phyloP scores from a whole-genome alignment of 148 eudicot genomes.

The Persicaria maculosa region DNA sequence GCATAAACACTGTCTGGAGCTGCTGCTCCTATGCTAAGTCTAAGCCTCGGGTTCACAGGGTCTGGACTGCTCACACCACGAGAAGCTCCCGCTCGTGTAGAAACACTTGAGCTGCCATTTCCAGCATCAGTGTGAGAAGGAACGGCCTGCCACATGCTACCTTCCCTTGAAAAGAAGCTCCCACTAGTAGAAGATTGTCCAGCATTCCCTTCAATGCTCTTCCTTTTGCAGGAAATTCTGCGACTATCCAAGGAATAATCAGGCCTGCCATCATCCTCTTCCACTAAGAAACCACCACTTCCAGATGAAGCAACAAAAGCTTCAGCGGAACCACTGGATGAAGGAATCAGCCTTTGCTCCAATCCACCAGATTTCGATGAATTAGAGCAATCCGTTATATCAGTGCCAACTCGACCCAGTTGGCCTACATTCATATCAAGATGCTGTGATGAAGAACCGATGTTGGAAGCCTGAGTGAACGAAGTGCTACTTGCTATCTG shows the following conservation, averaged over 20 bases:
- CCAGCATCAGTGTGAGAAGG: constrained; percentile 28
- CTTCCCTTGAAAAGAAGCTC: constrained; percentile 35
- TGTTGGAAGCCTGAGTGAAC: constrained; percentile 29
- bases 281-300: constrained; percentile 35
- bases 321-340: constrained; percentile 36
- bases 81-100: constrained; percentile 29
- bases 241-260: constrained; percentile 50
- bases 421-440: constrained; percentile 34
- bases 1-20: constrained; percentile 32
- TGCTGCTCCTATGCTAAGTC: constrained; percentile 39
- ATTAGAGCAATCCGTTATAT: constrained; percentile 29
- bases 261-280: constrained; percentile 49
- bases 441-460: constrained; percentile 30
- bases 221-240: constrained; percentile 70
- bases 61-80: constrained; percentile 21
- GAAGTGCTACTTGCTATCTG: constrained; percentile 23
- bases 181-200: constrained; percentile 78
- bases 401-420: constrained; percentile 29
- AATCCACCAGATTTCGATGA: constrained; percentile 27
- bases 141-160: constrained; percentile 39
- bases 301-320: constrained; percentile 45
- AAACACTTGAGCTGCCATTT: constrained; percentile 21
- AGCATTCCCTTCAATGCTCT: constrained; percentile 51
- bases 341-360: constrained; percentile 25
- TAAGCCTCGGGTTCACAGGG: constrained; percentile 44